phyloP scores from a whole-genome alignment of 2,329 filamentous ascomycete genomes.

The Penicillium thymicola region DNA sequence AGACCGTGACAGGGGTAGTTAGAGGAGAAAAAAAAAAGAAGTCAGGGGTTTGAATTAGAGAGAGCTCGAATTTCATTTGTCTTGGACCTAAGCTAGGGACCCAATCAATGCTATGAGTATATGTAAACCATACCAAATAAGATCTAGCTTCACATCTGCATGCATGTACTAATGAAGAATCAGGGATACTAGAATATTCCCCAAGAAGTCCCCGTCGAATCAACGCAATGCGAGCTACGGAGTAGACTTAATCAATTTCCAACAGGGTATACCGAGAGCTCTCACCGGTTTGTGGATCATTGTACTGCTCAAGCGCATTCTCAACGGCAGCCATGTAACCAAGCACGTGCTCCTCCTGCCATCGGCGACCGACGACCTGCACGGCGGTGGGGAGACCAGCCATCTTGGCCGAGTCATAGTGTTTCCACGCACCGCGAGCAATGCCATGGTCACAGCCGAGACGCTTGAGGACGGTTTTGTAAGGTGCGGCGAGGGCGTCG shows the following conservation, averaged over 20 bases:
- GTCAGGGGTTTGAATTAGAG: background rate
- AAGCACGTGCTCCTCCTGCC: constrained; percentile 86
- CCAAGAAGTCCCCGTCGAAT: background rate
- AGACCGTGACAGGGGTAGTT: background rate
- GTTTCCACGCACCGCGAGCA: constrained; percentile 76
- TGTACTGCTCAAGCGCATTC: constrained; percentile 59
- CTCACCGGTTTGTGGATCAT: constrained; percentile 31
- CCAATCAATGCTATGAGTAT: background rate
- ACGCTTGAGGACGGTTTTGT: constrained; percentile 34
- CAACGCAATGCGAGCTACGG: background rate
- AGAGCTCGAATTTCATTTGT: background rate
- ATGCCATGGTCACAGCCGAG: constrained; percentile 67
- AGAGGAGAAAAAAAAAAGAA: background rate
- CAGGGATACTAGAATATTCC: background rate
- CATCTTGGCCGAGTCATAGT: constrained; percentile 81
- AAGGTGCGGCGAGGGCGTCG: constrained; percentile 58
- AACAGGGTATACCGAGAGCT: constrained; percentile 37
- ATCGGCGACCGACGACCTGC: constrained; percentile 72
- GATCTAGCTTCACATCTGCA: background rate
- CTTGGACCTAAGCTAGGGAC: too few species aligned
- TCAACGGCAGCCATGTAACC: constrained; percentile 77
- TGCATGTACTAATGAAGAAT: background rate
- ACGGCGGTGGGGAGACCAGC: constrained; percentile 82
- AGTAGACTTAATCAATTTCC: constrained; percentile 33
- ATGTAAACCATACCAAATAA: background rate